These are phyloP conservation scores for Coemansia sp. DNA, from an alignment of 192 early-diverging fungal species.

Conservation along the genomic window DNA sequence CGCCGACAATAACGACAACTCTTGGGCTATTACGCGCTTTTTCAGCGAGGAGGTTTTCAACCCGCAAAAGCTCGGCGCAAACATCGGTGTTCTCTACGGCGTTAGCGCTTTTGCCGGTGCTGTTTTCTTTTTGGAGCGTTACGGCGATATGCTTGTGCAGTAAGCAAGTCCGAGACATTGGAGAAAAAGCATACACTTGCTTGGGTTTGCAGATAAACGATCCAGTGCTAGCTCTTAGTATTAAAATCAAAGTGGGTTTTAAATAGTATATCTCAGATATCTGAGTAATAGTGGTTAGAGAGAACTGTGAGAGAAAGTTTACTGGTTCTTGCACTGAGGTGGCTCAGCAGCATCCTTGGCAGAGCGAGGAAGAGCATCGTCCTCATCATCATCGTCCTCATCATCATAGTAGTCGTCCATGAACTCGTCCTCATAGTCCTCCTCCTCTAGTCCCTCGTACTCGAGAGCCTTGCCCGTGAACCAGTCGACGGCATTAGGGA, in stretches of 20 bases:
- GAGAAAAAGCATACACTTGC: background rate
- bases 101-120: slow-evolving; percentile 53
- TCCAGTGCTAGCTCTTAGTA: too few species aligned
- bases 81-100: slow-evolving; percentile 53
- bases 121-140: slow-evolving; percentile 52
- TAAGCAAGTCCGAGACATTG: background rate
- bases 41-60: slow-evolving; percentile 49
- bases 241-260: background rate
- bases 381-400: slow-evolving; percentile 45
- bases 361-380: slow-evolving; percentile 48
- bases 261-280: background rate
- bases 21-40: slow-evolving; percentile 54
- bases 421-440: slow-evolving; percentile 46
- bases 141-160: slow-evolving; percentile 49
- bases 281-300: background rate
- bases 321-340: slow-evolving; percentile 60
- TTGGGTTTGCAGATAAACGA: too few species aligned
- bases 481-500: slow-evolving; percentile 96
- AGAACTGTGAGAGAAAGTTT: background rate
- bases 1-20: slow-evolving; percentile 28
- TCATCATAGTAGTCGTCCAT: slow-evolving; percentile 53
- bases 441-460: slow-evolving; percentile 59
- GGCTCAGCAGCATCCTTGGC: slow-evolving; percentile 55
- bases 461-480: slow-evolving; percentile 97
- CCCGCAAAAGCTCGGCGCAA: slow-evolving; percentile 37